Percentiles rank a stretch among this genome's conserved stretches.
phyloP scores from a whole-genome alignment of 331 rosid genomes.

The Rhamnella rubrinervis region DNA sequence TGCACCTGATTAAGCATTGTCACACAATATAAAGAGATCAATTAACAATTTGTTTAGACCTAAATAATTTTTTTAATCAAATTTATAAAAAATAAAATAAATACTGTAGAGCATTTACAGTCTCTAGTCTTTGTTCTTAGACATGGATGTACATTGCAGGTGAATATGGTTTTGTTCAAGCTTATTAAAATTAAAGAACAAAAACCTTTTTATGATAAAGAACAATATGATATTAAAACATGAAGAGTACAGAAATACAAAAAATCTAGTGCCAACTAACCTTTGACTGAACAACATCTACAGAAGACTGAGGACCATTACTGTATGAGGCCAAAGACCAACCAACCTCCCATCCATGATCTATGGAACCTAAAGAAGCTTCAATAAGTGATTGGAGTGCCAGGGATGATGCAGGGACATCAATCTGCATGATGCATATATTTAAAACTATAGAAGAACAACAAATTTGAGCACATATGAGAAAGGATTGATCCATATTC shows the following conservation, averaged over 20 bases:
- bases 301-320: slow-evolving; percentile 45
- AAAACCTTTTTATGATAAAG: neutral
- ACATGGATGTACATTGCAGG: too few species aligned
- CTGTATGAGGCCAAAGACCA: slow-evolving; percentile 81
- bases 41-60: slow-evolving; percentile 5
- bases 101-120: too few species aligned
- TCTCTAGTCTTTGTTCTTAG: too few species aligned
- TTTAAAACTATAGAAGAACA: neutral
- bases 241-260: neutral
- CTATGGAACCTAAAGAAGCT: slow-evolving; percentile 61
- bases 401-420: slow-evolving; percentile 62
- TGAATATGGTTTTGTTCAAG: too few species aligned
- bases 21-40: slow-evolving; percentile 27
- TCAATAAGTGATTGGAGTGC: slow-evolving; percentile 71
- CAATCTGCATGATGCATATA: slow-evolving; percentile 48
- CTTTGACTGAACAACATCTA: slow-evolving; percentile 43
- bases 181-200: too few species aligned
- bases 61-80: neutral
- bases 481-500: slow-evolving; percentile 11
- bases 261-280: slow-evolving; percentile 35
- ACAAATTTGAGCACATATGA: slow-evolving; percentile 5
- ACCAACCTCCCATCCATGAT: slow-evolving; percentile 90
- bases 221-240: neutral
- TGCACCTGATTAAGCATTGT: slow-evolving; percentile 51
- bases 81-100: too few species aligned